A percentile compares a stretch with the other conserved stretches of the same genome.
Conservation (phyloP, 2,329 filamentous ascomycete genomes). For the Fusarium caatingaense region DNA sequence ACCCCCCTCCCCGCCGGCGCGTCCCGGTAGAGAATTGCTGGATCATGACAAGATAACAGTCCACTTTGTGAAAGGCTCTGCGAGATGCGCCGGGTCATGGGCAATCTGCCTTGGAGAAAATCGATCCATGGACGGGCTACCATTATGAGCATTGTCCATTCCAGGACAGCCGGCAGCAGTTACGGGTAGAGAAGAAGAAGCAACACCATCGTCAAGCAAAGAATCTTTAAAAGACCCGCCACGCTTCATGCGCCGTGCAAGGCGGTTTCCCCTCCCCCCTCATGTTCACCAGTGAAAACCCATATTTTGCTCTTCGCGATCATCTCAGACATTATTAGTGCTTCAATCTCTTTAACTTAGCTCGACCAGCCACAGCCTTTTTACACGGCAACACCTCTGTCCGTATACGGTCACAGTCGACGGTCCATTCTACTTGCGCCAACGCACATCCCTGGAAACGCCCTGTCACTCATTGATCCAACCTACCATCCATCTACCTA, state of each 20-base stretch:
- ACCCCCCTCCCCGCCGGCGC: slow-evolving; percentile 41
- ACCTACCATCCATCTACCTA: slow-evolving; percentile 19
- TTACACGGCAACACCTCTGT: slow-evolving; percentile 18
- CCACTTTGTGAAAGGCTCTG: slow-evolving; percentile 40
- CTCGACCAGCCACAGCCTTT: slow-evolving; percentile 29
- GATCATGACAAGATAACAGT: slow-evolving; percentile 45
- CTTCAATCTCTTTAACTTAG: slow-evolving; percentile 21
- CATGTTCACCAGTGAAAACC: slow-evolving; percentile 37
- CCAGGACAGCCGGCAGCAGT: slow-evolving; percentile 1
- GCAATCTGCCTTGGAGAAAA: slow-evolving; percentile 14
- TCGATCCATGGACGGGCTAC: slow-evolving; percentile 31
- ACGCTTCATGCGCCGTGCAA: slow-evolving; percentile 42
- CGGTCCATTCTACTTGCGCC: slow-evolving; percentile 33
- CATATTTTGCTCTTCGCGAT: slow-evolving; percentile 30
- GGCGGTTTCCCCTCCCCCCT: slow-evolving; percentile 26
- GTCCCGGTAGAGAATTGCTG: slow-evolving; percentile 41
- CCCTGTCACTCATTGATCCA: slow-evolving; percentile 30
- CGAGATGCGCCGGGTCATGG: slow-evolving; percentile 25
- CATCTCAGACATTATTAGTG: slow-evolving; percentile 33
- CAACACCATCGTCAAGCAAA: slow-evolving; percentile 23
- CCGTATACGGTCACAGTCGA: slow-evolving; percentile 19
- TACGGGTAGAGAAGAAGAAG: neutral
- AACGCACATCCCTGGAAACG: slow-evolving; percentile 31
- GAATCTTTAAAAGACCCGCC: slow-evolving; percentile 42
- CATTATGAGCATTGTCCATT: slow-evolving; percentile 5